Base-by-base conservation (phyloP, 2,329 filamentous ascomycete species). In the Pyrenophora seminiperda region DNA sequence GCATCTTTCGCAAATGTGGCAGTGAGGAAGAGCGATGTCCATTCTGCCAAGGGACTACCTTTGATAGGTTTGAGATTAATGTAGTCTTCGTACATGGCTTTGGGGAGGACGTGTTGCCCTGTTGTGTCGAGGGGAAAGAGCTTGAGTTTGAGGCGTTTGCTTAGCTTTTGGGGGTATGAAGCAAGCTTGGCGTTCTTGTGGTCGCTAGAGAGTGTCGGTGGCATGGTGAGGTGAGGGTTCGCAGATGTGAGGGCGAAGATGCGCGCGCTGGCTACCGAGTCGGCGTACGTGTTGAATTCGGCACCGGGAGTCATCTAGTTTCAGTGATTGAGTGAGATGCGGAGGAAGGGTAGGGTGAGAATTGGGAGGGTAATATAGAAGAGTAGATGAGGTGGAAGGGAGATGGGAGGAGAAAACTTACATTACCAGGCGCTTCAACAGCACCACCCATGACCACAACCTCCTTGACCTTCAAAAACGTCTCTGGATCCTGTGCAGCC, bases 241-340 rank as follows among this genome's bases (percentile, higher is more conserved):
- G 71, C 75, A 9, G 74, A 76, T n/a, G 77, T 78, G 10, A 81
- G 68, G 1, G 78, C 77, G 47, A 78, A 79, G 27, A 81, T 64
- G 34, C 77, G 71, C 1, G 78, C 78, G 6, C 76, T 74, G 22
- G 78, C 78, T 43, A 79, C 65, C 39, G 73, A 72, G 56, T 99
- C 95, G 50, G 94, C 92, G 67, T 91, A 96, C 49, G 88, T 89
- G 78, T 99, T 99, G 82, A 99, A 99, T 72, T 99, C 94, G 56
- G 90, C 91, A 10, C 88, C 83, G 1, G 94, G 93, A 0, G 83
- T 87, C 59, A 86, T 82, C 77, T 80, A 72, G 53, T 75, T 75
- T 39, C 62, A 62, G 13, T 43, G 19, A 27, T 66, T 72, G 54
- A 71, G 72, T 50, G 34, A 37, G 45, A 57, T 56, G 42, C 67